These are phyloP conservation scores for Cryomyces minteri DNA, from an alignment of 495 filamentous ascomycete species.

Conservation along the genomic window DNA sequence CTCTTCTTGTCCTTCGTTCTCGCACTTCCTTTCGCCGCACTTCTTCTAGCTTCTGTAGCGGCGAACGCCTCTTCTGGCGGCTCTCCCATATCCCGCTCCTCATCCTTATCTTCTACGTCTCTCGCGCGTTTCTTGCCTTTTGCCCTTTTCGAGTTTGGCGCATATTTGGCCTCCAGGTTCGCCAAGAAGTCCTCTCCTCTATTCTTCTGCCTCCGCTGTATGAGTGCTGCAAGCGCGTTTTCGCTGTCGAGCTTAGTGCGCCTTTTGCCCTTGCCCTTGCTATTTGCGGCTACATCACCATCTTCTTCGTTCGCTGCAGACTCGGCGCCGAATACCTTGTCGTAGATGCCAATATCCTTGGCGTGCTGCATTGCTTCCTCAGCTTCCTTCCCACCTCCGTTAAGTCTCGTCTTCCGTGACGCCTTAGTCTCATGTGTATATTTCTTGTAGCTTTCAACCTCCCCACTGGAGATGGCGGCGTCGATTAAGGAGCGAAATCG, in stretches of 20 bases:
- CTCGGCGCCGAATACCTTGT: constrained; percentile 29
- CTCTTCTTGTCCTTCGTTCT: not conserved
- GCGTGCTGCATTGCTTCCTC: constrained; percentile 55
- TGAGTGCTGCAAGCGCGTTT: constrained; percentile 34
- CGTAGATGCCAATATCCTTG: constrained; percentile 50
- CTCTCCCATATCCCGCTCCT: constrained; percentile 19
- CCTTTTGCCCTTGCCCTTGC: constrained; percentile 5
- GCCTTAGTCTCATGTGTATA: constrained; percentile 48
- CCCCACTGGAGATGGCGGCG: constrained; percentile 48
- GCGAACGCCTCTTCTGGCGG: constrained; percentile 53
- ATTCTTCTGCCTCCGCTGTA: constrained; percentile 33
- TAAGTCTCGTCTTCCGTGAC: constrained; percentile 5
- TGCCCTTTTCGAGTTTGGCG: constrained; percentile 22
- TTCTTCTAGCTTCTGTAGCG: constrained; percentile 25
- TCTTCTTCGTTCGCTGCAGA: constrained; percentile 12
- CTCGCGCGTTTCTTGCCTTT: constrained; percentile 28
- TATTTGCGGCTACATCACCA: constrained; percentile 3
- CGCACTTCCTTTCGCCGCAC: constrained; percentile 16
- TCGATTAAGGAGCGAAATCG: constrained; percentile 68
- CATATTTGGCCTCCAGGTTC: constrained; percentile 57
- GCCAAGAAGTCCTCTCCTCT: constrained; percentile 39
- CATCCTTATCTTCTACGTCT: constrained; percentile 20
- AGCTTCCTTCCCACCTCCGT: constrained; percentile 24
- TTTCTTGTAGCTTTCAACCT: constrained; percentile 42
- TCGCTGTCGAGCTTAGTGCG: constrained; percentile 15